Evolutionary conservation across 176 grass and related monocot genomes (phyloP), one percentile per base, ranked within the genome.

Genomic region (Carex kokanica): DNA sequence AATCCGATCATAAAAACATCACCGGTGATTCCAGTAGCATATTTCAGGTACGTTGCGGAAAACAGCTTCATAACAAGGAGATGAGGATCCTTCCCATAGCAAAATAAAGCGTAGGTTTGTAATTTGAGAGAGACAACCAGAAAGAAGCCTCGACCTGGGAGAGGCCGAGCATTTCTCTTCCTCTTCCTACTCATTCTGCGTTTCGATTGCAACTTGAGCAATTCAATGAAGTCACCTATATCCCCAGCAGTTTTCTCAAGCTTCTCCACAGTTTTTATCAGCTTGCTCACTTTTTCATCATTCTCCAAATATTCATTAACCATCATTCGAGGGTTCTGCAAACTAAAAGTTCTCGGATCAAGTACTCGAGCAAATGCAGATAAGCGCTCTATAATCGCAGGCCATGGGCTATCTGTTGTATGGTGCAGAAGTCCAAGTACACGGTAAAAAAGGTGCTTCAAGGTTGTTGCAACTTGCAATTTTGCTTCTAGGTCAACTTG

Each of bases 231-330:
- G 15, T 82, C 53, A 12, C 38, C 1, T 6, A 73, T 43, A 17
- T 90, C 55, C 6, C 31, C 31, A 0, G 53, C 67, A 2, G 2
- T 59, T 36, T 84, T 74, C 20, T 90, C 52, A 2, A 85, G 54
- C 83, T 21, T 84, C 58, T 85, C 77, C 64, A 88, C 2, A 0
- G 83, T 21, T 60, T 27, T 12, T 11, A 69, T 23, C 67, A 88
- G 56, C 65, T 47, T 62, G 10, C 14, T 64, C 52, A 10, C 3
- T 5, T 71, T 81, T 27, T 81, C 64, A 6, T 73, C 55, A 21
- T 56, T 7, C 29, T 66, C 64, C 13, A 66, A 66, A 29, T 66
- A 66, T 17, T 66, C 14, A 66, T 34, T 4, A 66, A 66, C 64
- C 29, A 34, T 34, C 64, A 66, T 34, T 66, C 4, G 29, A 66